phyloP scores from a whole-genome alignment of 2,329 filamentous ascomycete genomes.

The Aureobasidium leucospermi region DNA sequence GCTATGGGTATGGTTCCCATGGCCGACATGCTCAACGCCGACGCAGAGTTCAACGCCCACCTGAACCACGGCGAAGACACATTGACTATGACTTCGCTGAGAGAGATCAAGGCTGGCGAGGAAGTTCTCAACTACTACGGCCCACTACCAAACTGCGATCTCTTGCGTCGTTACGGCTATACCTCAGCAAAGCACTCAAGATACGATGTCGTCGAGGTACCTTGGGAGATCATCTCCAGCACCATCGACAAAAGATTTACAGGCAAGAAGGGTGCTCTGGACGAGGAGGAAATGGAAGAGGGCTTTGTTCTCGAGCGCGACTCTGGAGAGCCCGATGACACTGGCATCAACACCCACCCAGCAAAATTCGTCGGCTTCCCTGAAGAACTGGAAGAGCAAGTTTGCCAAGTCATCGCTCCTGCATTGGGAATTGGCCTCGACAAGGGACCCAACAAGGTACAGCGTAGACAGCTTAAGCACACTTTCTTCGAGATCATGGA shows the following conservation, averaged over 20 bases:
- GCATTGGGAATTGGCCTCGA: not conserved
- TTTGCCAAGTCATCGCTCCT: not conserved
- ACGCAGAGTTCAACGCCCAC: conserved; percentile 67
- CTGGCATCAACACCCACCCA: not conserved
- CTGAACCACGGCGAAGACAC: conserved; percentile 52
- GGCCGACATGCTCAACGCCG: conserved; percentile 83
- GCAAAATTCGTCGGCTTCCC: conserved; percentile 5
- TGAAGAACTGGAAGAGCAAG: conserved; percentile 12
- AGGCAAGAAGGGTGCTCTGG: not conserved
- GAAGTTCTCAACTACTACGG: conserved; percentile 89
- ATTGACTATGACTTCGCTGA: conserved; percentile 65
- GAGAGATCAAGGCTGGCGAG: conserved; percentile 60
- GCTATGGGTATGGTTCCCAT: conserved; percentile 83
- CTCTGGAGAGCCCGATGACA: conserved; percentile 11
- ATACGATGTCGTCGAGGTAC: conserved; percentile 77
- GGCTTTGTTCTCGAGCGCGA: conserved; percentile 14
- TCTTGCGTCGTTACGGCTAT: conserved; percentile 80
- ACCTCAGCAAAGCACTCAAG: conserved; percentile 68
- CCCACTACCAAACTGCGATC: conserved; percentile 71
- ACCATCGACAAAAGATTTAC: conserved; percentile 5
- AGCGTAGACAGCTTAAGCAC: not conserved
- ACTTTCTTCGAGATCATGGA: conserved; percentile 2
- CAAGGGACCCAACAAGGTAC: not conserved
- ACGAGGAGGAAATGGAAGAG: conserved; percentile 10
- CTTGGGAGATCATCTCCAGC: conserved; percentile 49